Base-by-base conservation (phyloP, 495 filamentous ascomycete species). In the Podospora pseudoanserina region DNA sequence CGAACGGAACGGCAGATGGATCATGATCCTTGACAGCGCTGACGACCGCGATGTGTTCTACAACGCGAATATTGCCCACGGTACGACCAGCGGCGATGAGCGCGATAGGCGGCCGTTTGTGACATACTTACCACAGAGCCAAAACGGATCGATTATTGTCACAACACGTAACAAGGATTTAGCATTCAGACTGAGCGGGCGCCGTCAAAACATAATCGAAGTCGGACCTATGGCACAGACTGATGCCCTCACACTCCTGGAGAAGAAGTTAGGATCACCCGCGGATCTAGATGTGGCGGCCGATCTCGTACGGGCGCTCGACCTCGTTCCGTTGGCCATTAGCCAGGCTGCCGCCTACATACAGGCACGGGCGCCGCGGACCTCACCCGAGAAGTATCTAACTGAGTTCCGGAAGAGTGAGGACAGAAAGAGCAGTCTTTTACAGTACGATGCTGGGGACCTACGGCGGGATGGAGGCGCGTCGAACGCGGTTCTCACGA, bases 341-440 rank as follows among this genome's bases (percentile, higher is more conserved):
- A 75, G 74, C 15, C 83, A 86, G 71, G 83, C 82, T 4, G 81
- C 81, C 5, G 77, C 75, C 3, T 86, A 82, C 68, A 85, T 86
- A 63, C 68, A 72, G 28, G 56, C 32, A 60, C 67, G 71, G 30
- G 65, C 62, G 39, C 75, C 74, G 7, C 68, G 68, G 55, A 69
- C 32, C 59, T 76, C 76, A 34, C 60, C 67, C 6, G 49, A 67
- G 66, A 77, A 76, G 61, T 85, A 86, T 67, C 68, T 84, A 0
- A 53, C 76, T 56, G 64, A 75, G 15, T 82, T 83, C 63, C 70
- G 65, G 18, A 72, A 70, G 30, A 78, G 71, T 53, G 78, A 81
- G 53, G 20, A 54, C 15, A 77, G 73, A 16, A 75, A 67, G 67
- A 65, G 15, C 19, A 73, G 54, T 27, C 77, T 81, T n/a, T 57